Evolutionary conservation across 108 stramenopile species (phyloP), one percentile per base, ranked within the genome.

Genomic region (Nitzschia palea): DNA sequence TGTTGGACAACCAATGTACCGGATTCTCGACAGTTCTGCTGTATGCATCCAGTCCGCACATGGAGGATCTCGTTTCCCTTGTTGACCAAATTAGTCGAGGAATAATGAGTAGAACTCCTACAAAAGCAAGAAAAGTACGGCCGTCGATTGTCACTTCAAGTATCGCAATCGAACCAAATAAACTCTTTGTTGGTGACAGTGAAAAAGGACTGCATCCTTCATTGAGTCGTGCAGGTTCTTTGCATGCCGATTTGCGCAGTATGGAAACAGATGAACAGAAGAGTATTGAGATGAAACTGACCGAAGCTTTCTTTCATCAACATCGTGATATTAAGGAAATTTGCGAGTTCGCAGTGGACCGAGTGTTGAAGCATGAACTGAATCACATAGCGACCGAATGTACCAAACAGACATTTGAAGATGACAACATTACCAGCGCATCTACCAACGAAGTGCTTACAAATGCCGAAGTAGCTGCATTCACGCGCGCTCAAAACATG

Each of bases 251-350:
- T n/a, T n/a, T n/a, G n/a, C n/a, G n/a, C n/a, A 26, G n/a, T 18
- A 22, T 1, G 23, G 59, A 60, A n/a, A 36, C 40, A 14, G 51
- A 18, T 25, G 52, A 53, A 9, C 18, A 9, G 25, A 14, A 6
- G 8, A 55, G 40, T 14, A 83, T 86, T 27, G 55, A 71, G 52
- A 77, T 61, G 1, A 90, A 79, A 67, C 73, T 93, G 29, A 48
- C 64, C 25, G 89, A 90, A 44, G 77, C 79, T 25, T 93, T 93
- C 71, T 93, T 93, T 69, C 92, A 93, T 67, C 89, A 87, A 44
- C 89, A 89, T 72, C 72, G 65, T 32, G 78, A 76, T 20, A 53
- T 93, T 36, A 81, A 81, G 43, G 67, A 79, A 33, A 71, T 90
- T 20, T 88, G 86, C 62, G 86, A 89, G 37, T 80, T 88, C 35